A percentile compares a stretch with the other conserved stretches of the same genome.
phyloP scores from a whole-genome alignment of 495 filamentous ascomycete species.

The Niebla homalea region DNA sequence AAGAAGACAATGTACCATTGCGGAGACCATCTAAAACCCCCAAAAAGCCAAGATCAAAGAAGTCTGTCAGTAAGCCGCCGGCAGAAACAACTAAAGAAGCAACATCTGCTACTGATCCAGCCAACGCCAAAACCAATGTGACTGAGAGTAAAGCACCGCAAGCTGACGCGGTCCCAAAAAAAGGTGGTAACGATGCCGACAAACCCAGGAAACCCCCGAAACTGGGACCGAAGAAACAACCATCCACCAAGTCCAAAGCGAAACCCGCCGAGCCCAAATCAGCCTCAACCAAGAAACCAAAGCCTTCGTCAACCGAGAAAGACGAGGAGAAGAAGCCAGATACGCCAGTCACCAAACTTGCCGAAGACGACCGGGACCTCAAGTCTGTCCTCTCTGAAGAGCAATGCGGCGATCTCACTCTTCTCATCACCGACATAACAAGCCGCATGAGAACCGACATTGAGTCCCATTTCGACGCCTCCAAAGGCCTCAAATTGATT shows the following conservation, averaged over 20 bases:
- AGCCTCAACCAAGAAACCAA: not conserved
- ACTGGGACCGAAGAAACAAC: not conserved
- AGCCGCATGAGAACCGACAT: slow-evolving; percentile 32
- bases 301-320: not conserved
- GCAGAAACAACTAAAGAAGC: not conserved
- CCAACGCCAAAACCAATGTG: too few relatives aligned
- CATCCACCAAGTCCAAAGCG: not conserved
- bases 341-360: not conserved
- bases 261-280: not conserved
- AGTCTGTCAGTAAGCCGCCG: not conserved
- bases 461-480: slow-evolving; percentile 27
- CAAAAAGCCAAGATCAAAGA: not conserved
- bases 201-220: not conserved
- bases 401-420: slow-evolving; percentile 15
- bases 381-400: slow-evolving; percentile 12
- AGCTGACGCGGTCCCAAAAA: not conserved
- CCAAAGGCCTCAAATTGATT: slow-evolving; percentile 10
- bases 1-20: not conserved
- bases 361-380: slow-evolving; percentile 5
- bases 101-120: not conserved
- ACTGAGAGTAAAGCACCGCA: too few relatives aligned
- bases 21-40: not conserved
- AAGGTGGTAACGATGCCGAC: not conserved
- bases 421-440: slow-evolving; percentile 30
- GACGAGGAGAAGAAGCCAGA: not conserved